phyloP scores from a whole-genome alignment of 208 protist species.

The Acanthamoeba healyi region DNA sequence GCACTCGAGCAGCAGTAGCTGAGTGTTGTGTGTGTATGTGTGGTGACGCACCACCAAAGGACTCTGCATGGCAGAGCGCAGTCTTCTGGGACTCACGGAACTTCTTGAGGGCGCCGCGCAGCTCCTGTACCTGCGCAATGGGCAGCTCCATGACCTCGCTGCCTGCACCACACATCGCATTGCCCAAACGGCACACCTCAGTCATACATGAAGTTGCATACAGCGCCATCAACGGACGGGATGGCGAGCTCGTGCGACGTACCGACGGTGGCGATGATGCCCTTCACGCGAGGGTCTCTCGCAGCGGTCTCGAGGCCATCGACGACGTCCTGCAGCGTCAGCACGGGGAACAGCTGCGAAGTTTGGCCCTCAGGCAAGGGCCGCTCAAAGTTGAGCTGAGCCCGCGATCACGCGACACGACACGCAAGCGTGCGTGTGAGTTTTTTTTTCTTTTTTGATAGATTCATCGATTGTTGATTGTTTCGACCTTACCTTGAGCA shows the following conservation, averaged over 20 bases:
- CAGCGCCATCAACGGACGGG: not conserved
- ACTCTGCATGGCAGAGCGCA: not conserved
- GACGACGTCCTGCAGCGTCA: constrained; percentile 32
- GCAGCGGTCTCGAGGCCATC: constrained; percentile 46
- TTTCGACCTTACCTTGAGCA: constrained; percentile 4
- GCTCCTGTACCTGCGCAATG: constrained; percentile 68
- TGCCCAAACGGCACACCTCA: no score
- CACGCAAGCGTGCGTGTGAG: not conserved
- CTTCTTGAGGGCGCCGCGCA: constrained; percentile 45
- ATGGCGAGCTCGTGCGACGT: not conserved
- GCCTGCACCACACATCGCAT: no score
- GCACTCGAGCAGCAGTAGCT: not conserved
- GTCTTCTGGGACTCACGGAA: constrained; percentile 25
- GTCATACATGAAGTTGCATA: not conserved
- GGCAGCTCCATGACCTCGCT: constrained; percentile 36
- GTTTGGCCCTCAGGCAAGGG: constrained; percentile 40
- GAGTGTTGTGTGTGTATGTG: no score
- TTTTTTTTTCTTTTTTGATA: no score
- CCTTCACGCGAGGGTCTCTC: constrained; percentile 43
- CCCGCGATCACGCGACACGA: not conserved
- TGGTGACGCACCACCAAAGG: constrained; percentile 6
- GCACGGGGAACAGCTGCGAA: constrained; percentile 23
- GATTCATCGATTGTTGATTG: not conserved
- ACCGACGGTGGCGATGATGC: constrained; percentile 52
- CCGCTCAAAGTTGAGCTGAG: constrained; percentile 72